These are phyloP conservation scores for Alternaria conjuncta DNA, from an alignment of 2,329 filamentous ascomycete species.

Conservation along the genomic window DNA sequence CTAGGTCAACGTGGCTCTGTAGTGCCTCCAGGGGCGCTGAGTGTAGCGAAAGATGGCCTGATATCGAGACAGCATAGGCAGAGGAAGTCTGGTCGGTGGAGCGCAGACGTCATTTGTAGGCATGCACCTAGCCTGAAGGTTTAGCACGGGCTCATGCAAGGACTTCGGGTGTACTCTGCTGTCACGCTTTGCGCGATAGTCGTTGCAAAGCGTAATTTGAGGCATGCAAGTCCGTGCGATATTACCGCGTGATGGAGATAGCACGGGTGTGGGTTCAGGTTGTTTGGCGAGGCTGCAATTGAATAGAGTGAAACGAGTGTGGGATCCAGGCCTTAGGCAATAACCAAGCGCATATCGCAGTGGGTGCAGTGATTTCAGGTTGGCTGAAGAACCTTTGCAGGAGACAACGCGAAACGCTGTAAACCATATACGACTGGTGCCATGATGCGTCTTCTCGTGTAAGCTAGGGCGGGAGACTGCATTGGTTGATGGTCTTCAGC, in stretches of 20 bases:
- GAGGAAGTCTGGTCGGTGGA: background rate
- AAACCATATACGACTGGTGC: background rate
- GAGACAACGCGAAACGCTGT: background rate
- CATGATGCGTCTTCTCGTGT: background rate
- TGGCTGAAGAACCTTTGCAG: background rate
- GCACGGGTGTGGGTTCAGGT: background rate
- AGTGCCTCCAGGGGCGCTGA: background rate
- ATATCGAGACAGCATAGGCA: background rate
- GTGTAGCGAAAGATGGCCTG: background rate
- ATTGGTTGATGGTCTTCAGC: slow-evolving; percentile 5
- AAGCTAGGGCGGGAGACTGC: background rate
- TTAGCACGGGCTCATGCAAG: background rate
- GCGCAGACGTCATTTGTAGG: background rate
- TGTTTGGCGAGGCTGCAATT: background rate
- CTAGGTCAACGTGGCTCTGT: slow-evolving; percentile 1
- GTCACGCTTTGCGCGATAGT: background rate
- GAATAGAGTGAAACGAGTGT: slow-evolving; percentile 8
- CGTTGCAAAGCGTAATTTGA: background rate
- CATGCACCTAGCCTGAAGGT: background rate
- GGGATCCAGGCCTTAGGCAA: background rate
- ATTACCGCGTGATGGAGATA: background rate
- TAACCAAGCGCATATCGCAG: background rate
- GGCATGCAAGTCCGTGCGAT: background rate
- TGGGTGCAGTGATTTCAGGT: background rate
- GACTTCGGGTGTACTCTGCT: background rate